These are phyloP conservation scores for Ogataea allantospora DNA, from an alignment of 805 yeast species.

Conservation along the genomic window DNA sequence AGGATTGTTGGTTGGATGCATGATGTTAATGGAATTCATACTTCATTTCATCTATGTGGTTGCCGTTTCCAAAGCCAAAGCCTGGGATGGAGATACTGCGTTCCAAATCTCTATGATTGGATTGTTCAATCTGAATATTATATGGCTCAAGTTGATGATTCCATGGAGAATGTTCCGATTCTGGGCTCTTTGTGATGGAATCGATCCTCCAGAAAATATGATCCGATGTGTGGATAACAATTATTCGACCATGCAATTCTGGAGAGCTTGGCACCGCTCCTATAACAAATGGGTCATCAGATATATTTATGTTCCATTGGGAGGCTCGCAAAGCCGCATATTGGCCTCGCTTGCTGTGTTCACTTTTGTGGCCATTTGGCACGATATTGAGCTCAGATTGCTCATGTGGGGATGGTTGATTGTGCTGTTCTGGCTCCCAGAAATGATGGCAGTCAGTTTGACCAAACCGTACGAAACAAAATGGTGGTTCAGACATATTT, in stretches of 20 bases:
- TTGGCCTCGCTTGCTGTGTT: conserved; percentile 82
- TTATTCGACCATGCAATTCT: conserved; percentile 88
- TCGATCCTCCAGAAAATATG: conserved; percentile 98
- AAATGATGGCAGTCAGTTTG: conserved; percentile 57
- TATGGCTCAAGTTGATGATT: conserved; percentile 88
- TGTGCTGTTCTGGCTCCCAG: conserved; percentile 85
- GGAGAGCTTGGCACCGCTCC: conserved; percentile 99
- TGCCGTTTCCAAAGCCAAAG: conserved; percentile 84
- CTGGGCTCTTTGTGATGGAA: conserved; percentile 90
- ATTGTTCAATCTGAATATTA: conserved; percentile 79
- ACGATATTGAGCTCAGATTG: conserved; percentile 85
- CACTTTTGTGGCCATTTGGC: conserved; percentile 97
- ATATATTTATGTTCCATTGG: conserved; percentile 88
- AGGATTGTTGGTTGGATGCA: conserved; percentile 64
- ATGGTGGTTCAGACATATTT: conserved; percentile 76
- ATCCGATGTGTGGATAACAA: conserved; percentile 93
- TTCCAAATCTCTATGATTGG: conserved; percentile 96
- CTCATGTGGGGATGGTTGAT: conserved; percentile 96
- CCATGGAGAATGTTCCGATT: conserved; percentile 96
- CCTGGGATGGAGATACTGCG: conserved; percentile 88
- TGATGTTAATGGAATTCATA: conserved; percentile 84
- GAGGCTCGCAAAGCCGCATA: conserved; percentile 73
- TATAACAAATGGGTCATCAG: conserved; percentile 87
- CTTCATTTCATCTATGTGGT: conserved; percentile 89
- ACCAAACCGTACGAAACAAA: conserved; percentile 33